Evolutionary conservation across 768 basidiomycete genomes (phyloP), one percentile per base, ranked within the genome.

Genomic region (Termitomyces sp.): DNA sequence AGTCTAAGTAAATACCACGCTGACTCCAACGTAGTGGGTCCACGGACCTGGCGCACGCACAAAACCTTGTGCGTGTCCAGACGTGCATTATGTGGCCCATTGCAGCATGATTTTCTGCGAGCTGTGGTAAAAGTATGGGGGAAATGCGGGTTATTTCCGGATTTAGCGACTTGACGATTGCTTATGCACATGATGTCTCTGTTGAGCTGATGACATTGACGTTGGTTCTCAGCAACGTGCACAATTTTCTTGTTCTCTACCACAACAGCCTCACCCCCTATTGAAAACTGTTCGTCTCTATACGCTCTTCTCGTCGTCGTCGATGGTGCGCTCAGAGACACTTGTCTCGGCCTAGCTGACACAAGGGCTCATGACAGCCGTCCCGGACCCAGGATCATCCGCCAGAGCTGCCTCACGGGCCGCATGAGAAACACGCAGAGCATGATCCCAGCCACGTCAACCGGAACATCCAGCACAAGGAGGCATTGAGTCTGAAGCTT

Each of bases 401-500:
- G 1, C 66, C 72, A 13, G 72, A 76, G 46, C 44, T 66, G 57
- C 54, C 69, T 49, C 65, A 61, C 39, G 53, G 50, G n/a, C 46
- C 47, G 24, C 42, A 53, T 20, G 65, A 67, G 51, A 69, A 61
- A 41, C 64, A 63, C 42, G 61, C 58, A 41, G 69, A 73, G 20
- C 68, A 69, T 46, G 66, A 67, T 51, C 62, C 63, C 47, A 64
- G 61, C 27, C 63, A 63, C 31, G 41, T 69, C 60, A 67, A 69
- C 65, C 68, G 70, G 55, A 70, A 76, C 58, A 66, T 70, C 3
- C 75, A 76, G 55, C 79, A 81, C 60, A 75, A 75, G 46, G 79
- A 82, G 58, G 79, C 81, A 8, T 71, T 86, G 27, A 75, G 81
- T 7, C 73, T 87, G 27, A 75, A 81, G 39, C 77, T 84, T 30